phyloP scores from a whole-genome alignment of 1,284 basidiomycete genomes.

The Naganishia sp. region DNA sequence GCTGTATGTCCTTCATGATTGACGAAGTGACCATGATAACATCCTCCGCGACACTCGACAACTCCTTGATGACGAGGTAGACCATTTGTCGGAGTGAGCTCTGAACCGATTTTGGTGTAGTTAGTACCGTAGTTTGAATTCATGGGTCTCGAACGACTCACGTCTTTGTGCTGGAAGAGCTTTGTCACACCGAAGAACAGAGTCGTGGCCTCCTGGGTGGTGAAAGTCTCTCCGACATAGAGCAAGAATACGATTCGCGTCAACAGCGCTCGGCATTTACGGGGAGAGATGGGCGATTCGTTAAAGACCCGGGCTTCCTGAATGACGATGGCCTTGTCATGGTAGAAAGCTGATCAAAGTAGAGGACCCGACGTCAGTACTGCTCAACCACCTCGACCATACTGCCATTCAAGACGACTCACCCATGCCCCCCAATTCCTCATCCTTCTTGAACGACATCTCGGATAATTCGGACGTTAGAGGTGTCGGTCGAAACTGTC shows the following conservation, averaged over 20 bases:
- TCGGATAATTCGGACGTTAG: not conserved
- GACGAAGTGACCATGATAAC: constrained; percentile 99
- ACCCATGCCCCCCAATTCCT: constrained; percentile 69
- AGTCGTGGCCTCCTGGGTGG: constrained; percentile 92
- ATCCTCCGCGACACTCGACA: constrained; percentile 93
- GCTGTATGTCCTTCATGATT: constrained; percentile 99
- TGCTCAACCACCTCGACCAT: not conserved
- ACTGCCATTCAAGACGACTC: constrained; percentile 32
- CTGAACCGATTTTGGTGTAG: constrained; percentile 55
- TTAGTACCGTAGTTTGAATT: not conserved
- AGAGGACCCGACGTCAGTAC: not conserved
- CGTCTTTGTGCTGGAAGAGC: constrained; percentile 99
- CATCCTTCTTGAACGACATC: constrained; percentile 83
- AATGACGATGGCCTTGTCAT: constrained; percentile 93
- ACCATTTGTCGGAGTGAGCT: constrained; percentile 96
- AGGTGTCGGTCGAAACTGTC: no score
- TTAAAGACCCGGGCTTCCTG: constrained; percentile 99
- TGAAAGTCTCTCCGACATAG: constrained; percentile 94
- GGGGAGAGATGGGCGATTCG: constrained; percentile 94
- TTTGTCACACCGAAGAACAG: constrained; percentile 99
- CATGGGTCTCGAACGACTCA: constrained; percentile 57
- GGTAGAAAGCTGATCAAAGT: constrained; percentile 54
- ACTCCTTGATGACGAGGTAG: constrained; percentile 97
- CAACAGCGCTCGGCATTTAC: constrained; percentile 93
- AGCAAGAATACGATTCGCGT: constrained; percentile 96